A percentile compares a stretch with the other conserved stretches of the same genome.
Evolutionary conservation across 2,329 filamentous ascomycete species (phyloP).

Genomic region (Botrytis squamosa): DNA sequence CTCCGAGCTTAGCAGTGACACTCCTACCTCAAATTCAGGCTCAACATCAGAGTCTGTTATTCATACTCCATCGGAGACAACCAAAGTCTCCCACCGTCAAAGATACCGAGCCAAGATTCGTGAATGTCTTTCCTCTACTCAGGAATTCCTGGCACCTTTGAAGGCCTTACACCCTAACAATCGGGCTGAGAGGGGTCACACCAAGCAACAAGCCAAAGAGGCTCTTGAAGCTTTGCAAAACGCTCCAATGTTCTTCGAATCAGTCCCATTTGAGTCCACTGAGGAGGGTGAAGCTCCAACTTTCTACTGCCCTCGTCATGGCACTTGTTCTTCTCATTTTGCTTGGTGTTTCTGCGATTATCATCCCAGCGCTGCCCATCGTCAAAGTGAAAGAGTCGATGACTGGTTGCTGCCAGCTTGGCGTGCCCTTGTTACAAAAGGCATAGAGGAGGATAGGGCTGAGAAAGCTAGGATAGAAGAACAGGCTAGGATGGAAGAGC

Average conservation of each 20-base stretch:
- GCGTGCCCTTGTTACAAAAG: neutral
- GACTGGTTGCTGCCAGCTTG: neutral
- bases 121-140: neutral
- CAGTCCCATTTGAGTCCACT: neutral
- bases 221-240: neutral
- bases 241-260: neutral
- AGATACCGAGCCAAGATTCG: conserved; percentile 1
- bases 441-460: neutral
- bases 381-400: neutral
- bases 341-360: neutral
- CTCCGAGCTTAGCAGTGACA: neutral
- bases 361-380: neutral
- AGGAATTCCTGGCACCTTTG: conserved; percentile 9
- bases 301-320: neutral
- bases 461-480: neutral
- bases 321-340: neutral
- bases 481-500: neutral
- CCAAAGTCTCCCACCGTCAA: neutral
- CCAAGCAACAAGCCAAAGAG: neutral
- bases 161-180: conserved; percentile 5
- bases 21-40: neutral
- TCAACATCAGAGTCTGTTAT: neutral
- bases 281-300: neutral
- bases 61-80: neutral
- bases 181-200: conserved; percentile 10